Base-by-base conservation (phyloP, 2,329 filamentous ascomycete genomes). In the Rhexocercosporidium sp. region DNA sequence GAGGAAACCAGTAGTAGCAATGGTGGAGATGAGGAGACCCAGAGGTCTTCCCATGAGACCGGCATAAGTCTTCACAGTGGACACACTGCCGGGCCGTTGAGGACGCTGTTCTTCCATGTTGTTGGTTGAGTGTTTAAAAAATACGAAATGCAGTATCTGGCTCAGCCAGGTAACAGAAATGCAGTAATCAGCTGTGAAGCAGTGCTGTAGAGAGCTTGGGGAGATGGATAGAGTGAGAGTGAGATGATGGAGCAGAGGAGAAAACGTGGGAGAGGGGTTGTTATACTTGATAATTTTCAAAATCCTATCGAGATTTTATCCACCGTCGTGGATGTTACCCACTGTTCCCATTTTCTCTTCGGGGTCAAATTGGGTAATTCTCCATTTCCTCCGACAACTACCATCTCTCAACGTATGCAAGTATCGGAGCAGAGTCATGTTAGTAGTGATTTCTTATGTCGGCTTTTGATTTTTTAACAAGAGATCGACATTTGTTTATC, bases 1-100 rank as follows among this genome's bases (percentile, higher is more conserved):
- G 75, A 96, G 94, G 51, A 96, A 93, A 64, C 93, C 93, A 61
- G 88, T 88, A 72, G 90, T 91, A 62, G 91, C 91, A 75, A 93
- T 86, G 16, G 88, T 81, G 66, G 89, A 88, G 72, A 93, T 88
- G 67, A 90, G 88, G 78, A 88, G 84, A 81, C 90, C 92, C 69
- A 93, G 87, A 77, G 81, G 79, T 25, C 85, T 81, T 80, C 91
- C 91, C 63, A 84, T 84, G 68, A 93, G 84, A 77, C 91, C 91
- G 71, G 91, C 86, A 76, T 85, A 92, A 41, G 69, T 74, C 64
- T 61, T 70, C 37, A 65, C 61, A 39, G 68, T 70, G 18, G 63
- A 72, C 44, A 68, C 57, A 66, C 68, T 67, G 56, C 51, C 60
- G n/a, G 61, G 25, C 46, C 69, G 46, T 59, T 49, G 34, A 44